These are phyloP conservation scores for Pharnaceum exiguum DNA, from an alignment of 148 eudicot genomes.

Conservation along the genomic window DNA sequence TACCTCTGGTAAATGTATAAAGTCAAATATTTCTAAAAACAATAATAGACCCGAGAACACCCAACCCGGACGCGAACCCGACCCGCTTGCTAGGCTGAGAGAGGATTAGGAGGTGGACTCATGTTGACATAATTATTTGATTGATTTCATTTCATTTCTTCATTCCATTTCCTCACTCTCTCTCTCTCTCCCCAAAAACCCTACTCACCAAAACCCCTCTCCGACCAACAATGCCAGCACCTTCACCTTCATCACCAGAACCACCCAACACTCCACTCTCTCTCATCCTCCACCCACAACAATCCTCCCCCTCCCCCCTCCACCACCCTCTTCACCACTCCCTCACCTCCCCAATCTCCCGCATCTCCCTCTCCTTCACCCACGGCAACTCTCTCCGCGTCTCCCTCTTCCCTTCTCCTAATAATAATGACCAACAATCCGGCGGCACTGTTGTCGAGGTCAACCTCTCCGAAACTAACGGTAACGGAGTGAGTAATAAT, in stretches of 20 bases:
- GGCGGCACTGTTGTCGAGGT: constrained; percentile 75
- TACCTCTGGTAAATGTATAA: no score
- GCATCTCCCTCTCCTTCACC: constrained; percentile 74
- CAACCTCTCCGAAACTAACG: no score
- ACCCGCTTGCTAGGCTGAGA: no score
- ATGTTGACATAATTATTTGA: no score
- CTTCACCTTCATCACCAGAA: constrained; percentile 44
- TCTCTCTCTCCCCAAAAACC: background rate
- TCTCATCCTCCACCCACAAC: constrained; percentile 16
- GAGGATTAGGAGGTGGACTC: no score
- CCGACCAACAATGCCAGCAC: constrained; percentile 57
- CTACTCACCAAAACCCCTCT: constrained; percentile 17
- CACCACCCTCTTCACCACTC: constrained; percentile 62
- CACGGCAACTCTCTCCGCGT: constrained; percentile 86
- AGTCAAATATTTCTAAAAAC: no score
- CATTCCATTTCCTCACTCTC: background rate
- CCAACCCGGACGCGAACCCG: no score
- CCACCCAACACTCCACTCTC: constrained; percentile 25
- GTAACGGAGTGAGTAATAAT: constrained; percentile 31
- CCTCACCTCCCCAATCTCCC: constrained; percentile 55
- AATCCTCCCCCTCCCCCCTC: constrained; percentile 10
- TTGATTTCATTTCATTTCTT: background rate
- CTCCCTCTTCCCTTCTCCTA: constrained; percentile 36
- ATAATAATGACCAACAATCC: background rate
- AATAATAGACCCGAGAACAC: no score